These are phyloP conservation scores for Hanseniaspora meyeri DNA, from an alignment of 805 yeast species.

Conservation along the genomic window DNA sequence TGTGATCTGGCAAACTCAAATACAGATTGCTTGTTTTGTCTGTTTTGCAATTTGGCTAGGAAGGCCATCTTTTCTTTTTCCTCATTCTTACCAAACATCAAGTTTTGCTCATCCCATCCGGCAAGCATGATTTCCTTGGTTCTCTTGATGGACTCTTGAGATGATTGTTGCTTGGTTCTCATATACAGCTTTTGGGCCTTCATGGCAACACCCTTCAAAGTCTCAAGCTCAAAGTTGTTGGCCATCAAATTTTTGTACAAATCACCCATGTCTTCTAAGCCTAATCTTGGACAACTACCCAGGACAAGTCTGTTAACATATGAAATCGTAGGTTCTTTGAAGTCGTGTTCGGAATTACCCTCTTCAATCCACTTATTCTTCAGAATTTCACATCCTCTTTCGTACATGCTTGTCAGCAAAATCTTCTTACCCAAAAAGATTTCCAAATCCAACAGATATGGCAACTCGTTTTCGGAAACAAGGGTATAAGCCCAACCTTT, in stretches of 20 bases:
- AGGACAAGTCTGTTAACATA: conserved; percentile 68
- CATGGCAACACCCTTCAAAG: conserved; percentile 54
- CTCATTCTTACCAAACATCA: conserved; percentile 61
- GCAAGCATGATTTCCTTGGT: conserved; percentile 60
- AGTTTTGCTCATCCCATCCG: conserved; percentile 85
- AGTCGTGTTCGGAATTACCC: conserved; percentile 29
- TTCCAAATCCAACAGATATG: conserved; percentile 82
- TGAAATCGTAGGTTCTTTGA: conserved; percentile 44
- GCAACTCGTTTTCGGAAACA: conserved; percentile 71
- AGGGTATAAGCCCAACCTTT: conserved; percentile 95
- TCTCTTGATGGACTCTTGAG: conserved; percentile 72
- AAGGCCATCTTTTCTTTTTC: conserved; percentile 65
- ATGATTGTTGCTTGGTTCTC: conserved; percentile 77
- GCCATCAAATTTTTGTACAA: conserved; percentile 48
- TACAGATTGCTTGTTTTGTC: conserved; percentile 76
- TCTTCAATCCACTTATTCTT: conserved; percentile 34
- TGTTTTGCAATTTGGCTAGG: conserved; percentile 55
- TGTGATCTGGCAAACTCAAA: conserved; percentile 69
- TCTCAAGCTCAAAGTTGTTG: conserved; percentile 55
- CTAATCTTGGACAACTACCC: conserved; percentile 68
- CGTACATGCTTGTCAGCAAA: conserved; percentile 55
- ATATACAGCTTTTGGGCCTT: conserved; percentile 83
- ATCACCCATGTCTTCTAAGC: conserved; percentile 62
- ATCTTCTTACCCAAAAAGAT: conserved; percentile 77
- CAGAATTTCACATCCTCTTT: conserved; percentile 44